Percentiles rank a stretch among this genome's conserved stretches.
These are phyloP conservation scores for Colletotrichum tofieldiae DNA, from an alignment of 2,329 filamentous ascomycete genomes.

Conservation along the genomic window DNA sequence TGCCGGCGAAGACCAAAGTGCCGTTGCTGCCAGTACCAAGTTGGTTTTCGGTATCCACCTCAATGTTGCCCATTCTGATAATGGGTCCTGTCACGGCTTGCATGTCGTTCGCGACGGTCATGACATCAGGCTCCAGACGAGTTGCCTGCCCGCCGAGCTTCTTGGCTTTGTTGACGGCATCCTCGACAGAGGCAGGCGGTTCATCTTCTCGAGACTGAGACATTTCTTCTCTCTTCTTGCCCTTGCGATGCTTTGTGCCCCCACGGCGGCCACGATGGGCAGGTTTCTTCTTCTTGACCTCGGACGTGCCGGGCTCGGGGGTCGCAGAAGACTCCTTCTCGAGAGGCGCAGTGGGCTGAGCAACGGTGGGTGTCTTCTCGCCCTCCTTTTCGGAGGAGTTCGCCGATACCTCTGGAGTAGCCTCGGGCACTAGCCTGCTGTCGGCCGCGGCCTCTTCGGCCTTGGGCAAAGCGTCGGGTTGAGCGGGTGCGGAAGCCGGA, in stretches of 20 bases:
- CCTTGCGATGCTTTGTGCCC: slow-evolving; percentile 77
- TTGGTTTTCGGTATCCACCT: slow-evolving; percentile 75
- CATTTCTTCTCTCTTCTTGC: slow-evolving; percentile 66
- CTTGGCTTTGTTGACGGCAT: slow-evolving; percentile 72
- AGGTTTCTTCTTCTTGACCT: slow-evolving; percentile 80
- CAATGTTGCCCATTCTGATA: slow-evolving; percentile 74
- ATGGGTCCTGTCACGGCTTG: slow-evolving; percentile 73
- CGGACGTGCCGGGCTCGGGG: slow-evolving; percentile 49
- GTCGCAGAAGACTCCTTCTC: slow-evolving; percentile 7
- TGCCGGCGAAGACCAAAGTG: slow-evolving; percentile 96
- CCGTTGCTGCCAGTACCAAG: slow-evolving; percentile 91
- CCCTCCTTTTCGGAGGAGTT: neutral
- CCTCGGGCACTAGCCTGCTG: neutral
- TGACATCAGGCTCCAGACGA: slow-evolving; percentile 74
- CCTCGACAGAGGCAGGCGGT: slow-evolving; percentile 69
- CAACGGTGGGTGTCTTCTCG: neutral
- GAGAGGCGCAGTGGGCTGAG: neutral
- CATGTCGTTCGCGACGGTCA: slow-evolving; percentile 71
- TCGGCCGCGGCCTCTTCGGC: slow-evolving; percentile 20
- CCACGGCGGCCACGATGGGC: slow-evolving; percentile 80
- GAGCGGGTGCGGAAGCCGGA: neutral
- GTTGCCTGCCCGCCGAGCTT: slow-evolving; percentile 66
- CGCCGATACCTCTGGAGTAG: neutral
- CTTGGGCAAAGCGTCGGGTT: neutral
- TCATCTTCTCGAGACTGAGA: slow-evolving; percentile 68